phyloP scores from a whole-genome alignment of 2,329 filamentous ascomycete genomes.

The Aureobasidium pullulans region DNA sequence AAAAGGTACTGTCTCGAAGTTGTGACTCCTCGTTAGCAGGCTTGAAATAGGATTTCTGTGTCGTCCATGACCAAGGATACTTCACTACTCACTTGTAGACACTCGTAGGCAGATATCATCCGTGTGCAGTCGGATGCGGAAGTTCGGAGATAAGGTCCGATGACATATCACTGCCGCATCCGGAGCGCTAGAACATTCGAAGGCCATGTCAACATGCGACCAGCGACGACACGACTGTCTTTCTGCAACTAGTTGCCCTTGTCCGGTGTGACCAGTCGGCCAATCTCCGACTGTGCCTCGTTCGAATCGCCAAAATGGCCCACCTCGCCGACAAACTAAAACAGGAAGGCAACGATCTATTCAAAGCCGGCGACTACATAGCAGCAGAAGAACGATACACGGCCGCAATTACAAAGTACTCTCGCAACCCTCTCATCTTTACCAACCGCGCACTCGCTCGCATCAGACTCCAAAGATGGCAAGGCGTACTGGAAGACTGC shows the following conservation, averaged over 20 bases:
- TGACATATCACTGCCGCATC: conserved; percentile 3
- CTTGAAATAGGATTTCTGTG: too few relatives aligned
- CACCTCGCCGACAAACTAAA: conserved; percentile 41
- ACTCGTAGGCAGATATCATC: background rate
- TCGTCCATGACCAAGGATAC: too few relatives aligned
- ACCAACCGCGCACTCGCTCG: conserved; percentile 84
- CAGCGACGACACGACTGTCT: background rate
- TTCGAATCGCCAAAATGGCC: conserved; percentile 18
- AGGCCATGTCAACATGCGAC: background rate
- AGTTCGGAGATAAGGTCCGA: background rate
- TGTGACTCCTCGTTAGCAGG: too few relatives aligned
- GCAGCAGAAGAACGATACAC: conserved; percentile 64
- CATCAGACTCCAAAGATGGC: conserved; percentile 65
- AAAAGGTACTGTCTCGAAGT: too few relatives aligned
- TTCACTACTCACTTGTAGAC: too few relatives aligned
- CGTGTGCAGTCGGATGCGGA: background rate
- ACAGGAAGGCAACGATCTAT: conserved; percentile 55
- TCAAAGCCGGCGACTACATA: conserved; percentile 56
- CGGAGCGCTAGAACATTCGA: background rate
- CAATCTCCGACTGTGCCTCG: background rate
- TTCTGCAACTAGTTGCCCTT: background rate
- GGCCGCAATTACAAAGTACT: conserved; percentile 72
- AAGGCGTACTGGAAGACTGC: conserved; percentile 71
- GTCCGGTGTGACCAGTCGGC: background rate
- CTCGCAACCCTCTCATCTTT: conserved; percentile 70